A percentile compares a stretch with the other conserved stretches of the same genome.
These are phyloP conservation scores for Kazachstania viticola DNA, from an alignment of 805 yeast species.

Conservation along the genomic window DNA sequence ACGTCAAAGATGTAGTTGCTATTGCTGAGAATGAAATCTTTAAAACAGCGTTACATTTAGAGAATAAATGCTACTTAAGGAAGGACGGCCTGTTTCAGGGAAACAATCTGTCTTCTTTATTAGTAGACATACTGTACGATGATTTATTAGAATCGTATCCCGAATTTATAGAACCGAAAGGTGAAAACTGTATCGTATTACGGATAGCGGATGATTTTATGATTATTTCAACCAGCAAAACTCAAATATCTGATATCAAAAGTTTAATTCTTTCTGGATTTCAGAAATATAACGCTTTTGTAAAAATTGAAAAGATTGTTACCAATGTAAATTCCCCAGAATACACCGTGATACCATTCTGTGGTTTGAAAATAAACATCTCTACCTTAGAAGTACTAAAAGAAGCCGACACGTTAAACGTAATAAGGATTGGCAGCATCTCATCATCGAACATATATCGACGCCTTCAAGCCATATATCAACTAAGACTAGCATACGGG, in stretches of 20 bases:
- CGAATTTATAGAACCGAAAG: constrained; percentile 19
- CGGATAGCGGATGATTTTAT: constrained; percentile 82
- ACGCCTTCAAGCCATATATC: constrained; percentile 18
- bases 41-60: constrained; percentile 35
- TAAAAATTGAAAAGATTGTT: constrained; percentile 32
- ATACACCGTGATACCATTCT: constrained; percentile 25
- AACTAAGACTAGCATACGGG: constrained; percentile 25
- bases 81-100: constrained; percentile 78
- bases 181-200: constrained; percentile 31
- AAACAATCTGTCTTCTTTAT: constrained; percentile 55
- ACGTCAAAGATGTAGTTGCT: constrained; percentile 33
- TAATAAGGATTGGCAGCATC: constrained; percentile 5
- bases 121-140: constrained; percentile 68
- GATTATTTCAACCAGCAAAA: constrained; percentile 40
- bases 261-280: constrained; percentile 28
- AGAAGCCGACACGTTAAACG: constrained; percentile 11
- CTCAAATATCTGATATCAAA: constrained; percentile 24
- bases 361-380: constrained; percentile 32
- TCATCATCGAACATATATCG: constrained; percentile 15
- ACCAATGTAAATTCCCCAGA: constrained; percentile 12
- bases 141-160: constrained; percentile 33
- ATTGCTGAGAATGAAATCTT: constrained; percentile 42
- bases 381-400: constrained; percentile 28
- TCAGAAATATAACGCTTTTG: constrained; percentile 31
- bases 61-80: constrained; percentile 33